Base-by-base conservation (phyloP, 1,139 yeast species). In the Scheffersomyces stambukii region DNA sequence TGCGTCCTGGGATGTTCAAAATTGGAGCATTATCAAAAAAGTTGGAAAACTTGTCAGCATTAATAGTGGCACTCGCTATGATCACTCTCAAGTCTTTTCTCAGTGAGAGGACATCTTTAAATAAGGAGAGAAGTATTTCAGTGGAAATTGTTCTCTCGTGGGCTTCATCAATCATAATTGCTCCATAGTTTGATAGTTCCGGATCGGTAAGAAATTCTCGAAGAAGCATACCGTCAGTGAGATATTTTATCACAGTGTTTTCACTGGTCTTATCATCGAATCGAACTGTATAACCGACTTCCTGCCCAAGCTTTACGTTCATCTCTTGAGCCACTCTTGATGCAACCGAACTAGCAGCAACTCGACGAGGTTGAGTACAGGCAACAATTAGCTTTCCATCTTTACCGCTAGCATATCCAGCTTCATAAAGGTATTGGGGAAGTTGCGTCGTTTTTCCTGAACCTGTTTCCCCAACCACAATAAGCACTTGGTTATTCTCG, bases 391-490 rank as follows among this genome's bases (percentile, higher is more conserved):
- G 56, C 2, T 35, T 37, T 10, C 20, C 20, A 9, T 10, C 5
- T 16, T 16, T 16, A 3, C 39, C 37, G 1, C 74, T 75, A 5
- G 86, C 68, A 42, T 79, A 83, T 0, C 96, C 96, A 12, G 81
- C 86, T 48, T 88, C 96, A 42, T 77, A 73, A 15, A 91, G 60
- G 48, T 78, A 91, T 46, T 91, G 97, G 0, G 97, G 96, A 8
- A 91, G 59, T 54, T 91, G 96, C 0, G 98, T 91, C 0, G 98
- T 91, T 46, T 91, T 91, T 44, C 98, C 98, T 0, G 96, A 88
- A 26, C 98, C 98, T 0, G 98, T 91, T 51, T 91, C 97, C 36
- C 98, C 98, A 19, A 91, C 96, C 26, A 91, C 82, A 23, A 91
- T 82, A 21, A 89, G 50, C 19, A 89, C 81, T 48, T 86, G 95